phyloP scores from a whole-genome alignment of 1,284 basidiomycete species.

The Ganoderma resinaceum region DNA sequence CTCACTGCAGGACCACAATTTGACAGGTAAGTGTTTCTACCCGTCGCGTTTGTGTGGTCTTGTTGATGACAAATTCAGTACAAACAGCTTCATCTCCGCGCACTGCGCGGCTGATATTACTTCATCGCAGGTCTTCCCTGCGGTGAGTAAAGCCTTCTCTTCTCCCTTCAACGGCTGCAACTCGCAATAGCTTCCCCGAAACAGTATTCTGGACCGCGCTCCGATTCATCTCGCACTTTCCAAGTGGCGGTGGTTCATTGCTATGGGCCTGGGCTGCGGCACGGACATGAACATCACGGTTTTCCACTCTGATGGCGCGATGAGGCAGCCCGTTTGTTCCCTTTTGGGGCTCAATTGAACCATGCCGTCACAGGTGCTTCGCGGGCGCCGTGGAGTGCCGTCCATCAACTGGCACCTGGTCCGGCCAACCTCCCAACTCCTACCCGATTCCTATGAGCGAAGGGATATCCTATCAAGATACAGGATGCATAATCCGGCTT shows the following conservation, averaged over 20 bases:
- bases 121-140: background rate
- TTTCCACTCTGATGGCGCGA: constrained; percentile 14
- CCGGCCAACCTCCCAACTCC: background rate
- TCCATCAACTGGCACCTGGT: background rate
- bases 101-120: background rate
- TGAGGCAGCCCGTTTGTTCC: constrained; percentile 19
- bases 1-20: background rate
- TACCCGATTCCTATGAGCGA: background rate
- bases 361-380: constrained; percentile 15
- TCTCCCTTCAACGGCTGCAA: background rate
- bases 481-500: background rate
- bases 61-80: background rate
- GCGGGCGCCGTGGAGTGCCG: background rate
- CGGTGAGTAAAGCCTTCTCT: background rate
- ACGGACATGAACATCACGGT: constrained; percentile 1
- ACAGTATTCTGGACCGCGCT: background rate
- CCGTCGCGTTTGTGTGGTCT: constrained; percentile 2
- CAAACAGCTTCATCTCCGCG: constrained; percentile 4
- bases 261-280: background rate
- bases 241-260: background rate
- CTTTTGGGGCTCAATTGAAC: constrained; percentile 9
- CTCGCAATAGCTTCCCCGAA: background rate
- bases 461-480: background rate
- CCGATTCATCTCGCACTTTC: background rate
- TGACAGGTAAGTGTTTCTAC: constrained; percentile 2